Evolutionary conservation across 441 rosid species (phyloP), one percentile per base, ranked within the genome.

Genomic region (Raphanus hybrid): DNA sequence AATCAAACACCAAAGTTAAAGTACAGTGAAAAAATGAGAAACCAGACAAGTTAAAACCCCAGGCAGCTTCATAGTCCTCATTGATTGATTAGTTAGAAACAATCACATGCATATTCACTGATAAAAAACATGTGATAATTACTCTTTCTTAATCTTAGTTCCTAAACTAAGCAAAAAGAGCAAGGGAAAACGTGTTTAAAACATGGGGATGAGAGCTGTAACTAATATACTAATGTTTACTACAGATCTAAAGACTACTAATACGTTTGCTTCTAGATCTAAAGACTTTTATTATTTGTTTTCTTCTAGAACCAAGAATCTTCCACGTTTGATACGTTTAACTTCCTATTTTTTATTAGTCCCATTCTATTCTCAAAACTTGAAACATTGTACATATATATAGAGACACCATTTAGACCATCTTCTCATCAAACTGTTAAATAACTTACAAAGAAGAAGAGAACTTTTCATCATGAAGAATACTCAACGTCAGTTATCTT

Each of bases 401-500:
- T 10, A 61, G 3, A 41, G 26, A 37, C 50, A 37, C 74, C 62
- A n/a, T 68, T 54, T 39, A 54, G 2, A 73, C 70, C 8, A 62
- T 52, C 63, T 71, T 67, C 74, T 73, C 81, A 73, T 73, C 55
- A 64, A 78, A 62, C 1, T 67, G 52, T 6, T n/a, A 35, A 48
- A 71, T 23, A 54, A 3, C 0, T 10, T 2, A 4, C 39, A 37
- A 35, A 50, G 7, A 34, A 66, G 27, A 71, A 48, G 15, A 65
- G 3, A 43, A 41, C 54, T 71, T 18, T 8, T 20, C 8, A 3
- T n/a, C 52, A 67, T 78, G 78, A 78, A 67, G 77, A 73, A 14
- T n/a, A 61, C 70, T 73, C 81, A 78, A 73, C 69, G 69, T 67
- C 81, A 73, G 20, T 23, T 78, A 62, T 78, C 78, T 68, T 67